phyloP scores from a whole-genome alignment of 176 grass and related monocot species.

The Oropetium thomaeum region DNA sequence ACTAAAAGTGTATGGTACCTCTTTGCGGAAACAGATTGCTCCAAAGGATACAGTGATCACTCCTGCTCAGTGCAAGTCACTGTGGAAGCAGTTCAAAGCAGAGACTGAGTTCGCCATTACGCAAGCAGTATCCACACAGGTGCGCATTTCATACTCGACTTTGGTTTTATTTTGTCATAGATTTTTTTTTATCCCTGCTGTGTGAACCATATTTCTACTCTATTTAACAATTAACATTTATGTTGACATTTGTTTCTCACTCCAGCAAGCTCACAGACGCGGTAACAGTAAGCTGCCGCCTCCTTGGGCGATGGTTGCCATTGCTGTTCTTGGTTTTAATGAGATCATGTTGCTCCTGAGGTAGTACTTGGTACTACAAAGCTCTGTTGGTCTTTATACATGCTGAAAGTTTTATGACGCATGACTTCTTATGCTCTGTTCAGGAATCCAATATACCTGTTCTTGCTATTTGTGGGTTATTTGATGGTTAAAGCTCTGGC shows the following conservation, averaged over 20 bases:
- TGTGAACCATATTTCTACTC: slow-evolving; percentile 5
- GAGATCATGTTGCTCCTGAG: slow-evolving; percentile 71
- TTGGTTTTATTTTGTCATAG: not conserved
- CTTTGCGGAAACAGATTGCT: slow-evolving; percentile 51
- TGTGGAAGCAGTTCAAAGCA: slow-evolving; percentile 82
- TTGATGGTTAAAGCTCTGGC: slow-evolving; percentile 65
- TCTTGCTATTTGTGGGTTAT: slow-evolving; percentile 76
- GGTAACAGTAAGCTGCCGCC: slow-evolving; percentile 72
- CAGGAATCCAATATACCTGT: slow-evolving; percentile 87
- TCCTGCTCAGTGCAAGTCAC: slow-evolving; percentile 78
- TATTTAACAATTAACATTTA: slow-evolving; percentile 5
- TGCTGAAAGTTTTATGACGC: slow-evolving; percentile 26
- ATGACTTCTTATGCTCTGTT: slow-evolving; percentile 24
- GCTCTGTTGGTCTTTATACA: not conserved
- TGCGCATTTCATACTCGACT: slow-evolving; percentile 31
- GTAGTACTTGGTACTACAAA: slow-evolving; percentile 21
- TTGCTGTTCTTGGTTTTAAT: slow-evolving; percentile 86
- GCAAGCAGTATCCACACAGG: slow-evolving; percentile 86
- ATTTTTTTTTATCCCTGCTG: not conserved
- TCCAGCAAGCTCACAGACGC: slow-evolving; percentile 73
- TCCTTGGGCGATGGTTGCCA: slow-evolving; percentile 81
- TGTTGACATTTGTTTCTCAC: slow-evolving; percentile 14
- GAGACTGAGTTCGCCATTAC: slow-evolving; percentile 77
- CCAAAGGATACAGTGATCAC: slow-evolving; percentile 64
- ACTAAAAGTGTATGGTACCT: slow-evolving; percentile 16